Base-by-base conservation (phyloP, 768 basidiomycete genomes). In the Boletus sp. region DNA sequence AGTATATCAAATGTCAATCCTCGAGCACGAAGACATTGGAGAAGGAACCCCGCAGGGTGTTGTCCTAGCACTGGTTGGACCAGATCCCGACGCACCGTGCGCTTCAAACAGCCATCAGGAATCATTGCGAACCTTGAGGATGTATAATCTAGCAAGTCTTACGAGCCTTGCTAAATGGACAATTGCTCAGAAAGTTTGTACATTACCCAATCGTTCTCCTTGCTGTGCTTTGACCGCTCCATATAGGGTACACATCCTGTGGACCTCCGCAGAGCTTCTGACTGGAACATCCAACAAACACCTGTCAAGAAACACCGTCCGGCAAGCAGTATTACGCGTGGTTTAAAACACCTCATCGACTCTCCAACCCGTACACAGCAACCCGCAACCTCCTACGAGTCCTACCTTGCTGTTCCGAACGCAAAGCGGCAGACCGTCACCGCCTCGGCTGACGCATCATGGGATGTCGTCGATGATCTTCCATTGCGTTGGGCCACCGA, bases 401-500 rank as follows among this genome's bases (percentile, higher is more conserved):
- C 71, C 40, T 72, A 71, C 44, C 70, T 69, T 45, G 65, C 69
- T 47, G 64, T 73, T 28, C 68, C 73, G 12, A 70, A 50, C 44
- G 46, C 55, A 10, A 72, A 61, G 39, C 57, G 63, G 17, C 59
- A 66, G 10, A 35, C 71, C 44, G 40, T 52, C 63, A 66, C 73
- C 29, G 63, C 76, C 33, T 72, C 78, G 10, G 74, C 73, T 45
- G 83, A 84, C 47, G 78, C 82, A 12, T 76, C 74, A 32, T 87
- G 90, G 90, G 90, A 92, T 67, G 65, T 91, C 7, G 77, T 91
- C 1, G 90, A 92, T 12, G 81, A 83, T 47, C 73, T 89, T 9
- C 88, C 90, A 2, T 64, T 92, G 45, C 82, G 89, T 33, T 94
- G 92, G 92, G 89, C 90, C n/a, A 87, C 87, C 0, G 92, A 94